Evolutionary conservation across 192 early-diverging fungal genomes (phyloP), one percentile per base, ranked within the genome.

Genomic region (Endogone sp.): DNA sequence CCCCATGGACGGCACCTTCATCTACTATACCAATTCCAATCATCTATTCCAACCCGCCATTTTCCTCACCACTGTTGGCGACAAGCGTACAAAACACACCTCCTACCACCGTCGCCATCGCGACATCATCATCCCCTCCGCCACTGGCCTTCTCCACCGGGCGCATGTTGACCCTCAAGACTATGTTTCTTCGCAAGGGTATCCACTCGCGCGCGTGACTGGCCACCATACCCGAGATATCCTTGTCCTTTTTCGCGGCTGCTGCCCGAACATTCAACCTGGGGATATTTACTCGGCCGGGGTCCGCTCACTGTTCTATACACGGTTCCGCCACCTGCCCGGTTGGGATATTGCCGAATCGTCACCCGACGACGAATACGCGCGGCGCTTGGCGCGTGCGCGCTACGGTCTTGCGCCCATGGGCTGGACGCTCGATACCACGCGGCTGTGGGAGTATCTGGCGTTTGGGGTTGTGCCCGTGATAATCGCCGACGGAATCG

Each of bases 391-490:
- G 0, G 67, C 82, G 25, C 69, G 70, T 37, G 58, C 82, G 13
- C 72, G 75, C 20, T 83, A 76, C 63, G 79, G 82, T 3, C 68
- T 83, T 2, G 67, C 69, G 0, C 82, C 82, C 27, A 71, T 76
- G 74, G 79, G 76, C 13, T 80, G 79, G 70, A 77, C 79, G 16
- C 60, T 81, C 24, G 79, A 77, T 62, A 76, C 76, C 0, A 80
- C 74, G 0, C 68, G 79, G 21, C 56, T 83, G 3, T 83, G 82
- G 82, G 82, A 83, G 69, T 83, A 72, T 29, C 64, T 83, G 59
- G 82, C 82, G 0, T 83, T 80, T 72, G 82, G 82, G 4, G 82
- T 84, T 0, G 79, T 84, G 6, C 82, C 82, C 22, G 73, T 81
- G 8, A 71, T 84, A 25, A 77, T 81, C 69, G 76, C 79, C 27